Base-by-base conservation (phyloP, 1,284 basidiomycete genomes). In the Leucoagaricus sp. region DNA sequence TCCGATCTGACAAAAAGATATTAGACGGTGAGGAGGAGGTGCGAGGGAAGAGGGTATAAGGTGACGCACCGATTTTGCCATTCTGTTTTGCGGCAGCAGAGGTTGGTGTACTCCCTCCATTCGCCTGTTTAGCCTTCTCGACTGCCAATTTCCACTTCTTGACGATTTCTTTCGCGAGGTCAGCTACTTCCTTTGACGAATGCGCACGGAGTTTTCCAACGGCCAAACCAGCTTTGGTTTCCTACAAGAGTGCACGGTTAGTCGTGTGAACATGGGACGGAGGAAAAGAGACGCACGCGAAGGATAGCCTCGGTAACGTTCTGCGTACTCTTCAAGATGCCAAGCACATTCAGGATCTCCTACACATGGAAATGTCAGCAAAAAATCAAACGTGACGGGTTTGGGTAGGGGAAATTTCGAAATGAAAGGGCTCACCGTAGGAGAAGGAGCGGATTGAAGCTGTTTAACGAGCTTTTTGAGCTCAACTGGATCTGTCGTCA, bases 101-200 rank as follows among this genome's bases (percentile, higher is more conserved):
- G 49, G 40, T 36, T 31, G 48, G 40, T 6, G 21, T 36, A 10
- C 25, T 29, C 12, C 44, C 42, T 1, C 49, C 41, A 40, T 17
- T 21, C 19, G 41, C 31, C n/a, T 56, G 66, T 69, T 93, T 93
- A 55, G 91, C 88, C 65, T 84, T 85, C 64, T 94, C 92, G 28
- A 95, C 93, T 55, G 86, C 87, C 45, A 79, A 83, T 74, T 95
- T 94, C 94, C 94, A 96, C 69, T 89, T 88, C 73, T 89, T 93
- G 46, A 98, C 96, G 33, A 98, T 81, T 64, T 95, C 94, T 71
- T 98, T 98, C 12, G 96, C 93, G 3, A 94, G 76, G 57, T 93
- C 87, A 2, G 92, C 72, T 2, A 98, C 85, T 19, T 84, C 81
- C 65, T 90, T 89, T 17, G 85, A 79, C 0, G 83, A 72, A 69